Conservation (phyloP, 108 stramenopile species). For the Cyclostephanos tholiformis region DNA sequence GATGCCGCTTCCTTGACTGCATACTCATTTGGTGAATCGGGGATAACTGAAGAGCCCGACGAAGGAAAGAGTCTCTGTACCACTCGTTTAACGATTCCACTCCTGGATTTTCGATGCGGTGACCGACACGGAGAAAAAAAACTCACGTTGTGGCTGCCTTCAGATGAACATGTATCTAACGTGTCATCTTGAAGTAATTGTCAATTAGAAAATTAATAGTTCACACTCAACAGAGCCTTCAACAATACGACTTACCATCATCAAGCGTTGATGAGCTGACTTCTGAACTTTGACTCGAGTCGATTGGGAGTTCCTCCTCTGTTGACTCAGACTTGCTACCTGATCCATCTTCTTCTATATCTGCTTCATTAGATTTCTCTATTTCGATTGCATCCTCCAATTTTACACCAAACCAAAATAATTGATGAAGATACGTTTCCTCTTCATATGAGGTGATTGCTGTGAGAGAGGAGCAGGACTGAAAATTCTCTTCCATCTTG, state of each 20-base stretch:
- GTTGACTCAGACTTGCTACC: neutral
- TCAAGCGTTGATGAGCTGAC: constrained; percentile 13
- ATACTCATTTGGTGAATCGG: constrained; percentile 34
- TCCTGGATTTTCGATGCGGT: constrained; percentile 13
- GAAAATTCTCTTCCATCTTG: constrained; percentile 31
- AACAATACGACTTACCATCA: constrained; percentile 13
- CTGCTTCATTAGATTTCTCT: constrained; percentile 1
- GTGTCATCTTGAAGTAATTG: constrained; percentile 17
- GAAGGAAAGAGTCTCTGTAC: constrained; percentile 13
- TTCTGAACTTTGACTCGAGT: constrained; percentile 11
- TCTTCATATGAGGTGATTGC: constrained; percentile 39
- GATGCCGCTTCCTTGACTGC: constrained; percentile 53
- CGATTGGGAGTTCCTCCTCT: constrained; percentile 11
- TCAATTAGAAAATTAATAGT: neutral
- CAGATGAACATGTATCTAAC: constrained; percentile 11
- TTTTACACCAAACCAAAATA: constrained; percentile 58
- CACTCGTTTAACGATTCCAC: constrained; percentile 25
- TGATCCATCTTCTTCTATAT: constrained; percentile 6
- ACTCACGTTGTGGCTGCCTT: constrained; percentile 9
- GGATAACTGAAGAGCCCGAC: neutral
- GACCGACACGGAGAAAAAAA: constrained; percentile 8
- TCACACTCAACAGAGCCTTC: constrained; percentile 8
- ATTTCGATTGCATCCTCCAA: constrained; percentile 53
- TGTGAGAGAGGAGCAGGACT: neutral
- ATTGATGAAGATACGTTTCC: constrained; percentile 42